Conservation (phyloP, 179 eudicot genomes). For the Corrigiola litoralis region DNA sequence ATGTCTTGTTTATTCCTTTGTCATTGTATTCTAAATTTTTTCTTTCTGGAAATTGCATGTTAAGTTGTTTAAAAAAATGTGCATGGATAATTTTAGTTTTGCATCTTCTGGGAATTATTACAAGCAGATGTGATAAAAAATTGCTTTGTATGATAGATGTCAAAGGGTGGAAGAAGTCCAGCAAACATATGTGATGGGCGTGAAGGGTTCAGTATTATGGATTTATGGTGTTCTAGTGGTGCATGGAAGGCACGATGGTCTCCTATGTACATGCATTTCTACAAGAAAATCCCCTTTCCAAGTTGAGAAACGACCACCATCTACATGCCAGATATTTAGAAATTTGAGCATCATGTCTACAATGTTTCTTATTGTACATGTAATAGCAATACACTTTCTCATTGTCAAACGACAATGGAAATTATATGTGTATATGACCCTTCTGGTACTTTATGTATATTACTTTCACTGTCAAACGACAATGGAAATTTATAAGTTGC, state of each 20-base stretch:
- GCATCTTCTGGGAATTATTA: neutral
- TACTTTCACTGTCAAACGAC: too few species aligned
- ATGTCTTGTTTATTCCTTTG: constrained; percentile 3
- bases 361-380: too few species aligned
- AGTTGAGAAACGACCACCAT: neutral
- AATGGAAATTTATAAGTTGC: too few species aligned
- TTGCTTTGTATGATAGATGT: constrained; percentile 9
- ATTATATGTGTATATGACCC: too few species aligned
- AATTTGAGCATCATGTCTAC: too few species aligned
- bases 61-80: neutral
- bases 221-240: neutral
- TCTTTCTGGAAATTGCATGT: neutral
- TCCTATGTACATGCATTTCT: neutral
- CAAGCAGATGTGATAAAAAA: neutral
- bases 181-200: neutral
- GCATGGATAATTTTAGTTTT: constrained; percentile 4
- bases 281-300: neutral
- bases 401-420: too few species aligned
- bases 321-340: too few species aligned
- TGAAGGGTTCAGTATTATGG: constrained; percentile 16
- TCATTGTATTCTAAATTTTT: neutral
- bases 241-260: constrained; percentile 17
- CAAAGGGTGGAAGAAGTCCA: constrained; percentile 27
- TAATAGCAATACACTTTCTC: too few species aligned
- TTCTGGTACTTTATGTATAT: too few species aligned